These are phyloP conservation scores for Lichtheimia ornata DNA, from an alignment of 371 early-diverging fungal species.

Conservation along the genomic window DNA sequence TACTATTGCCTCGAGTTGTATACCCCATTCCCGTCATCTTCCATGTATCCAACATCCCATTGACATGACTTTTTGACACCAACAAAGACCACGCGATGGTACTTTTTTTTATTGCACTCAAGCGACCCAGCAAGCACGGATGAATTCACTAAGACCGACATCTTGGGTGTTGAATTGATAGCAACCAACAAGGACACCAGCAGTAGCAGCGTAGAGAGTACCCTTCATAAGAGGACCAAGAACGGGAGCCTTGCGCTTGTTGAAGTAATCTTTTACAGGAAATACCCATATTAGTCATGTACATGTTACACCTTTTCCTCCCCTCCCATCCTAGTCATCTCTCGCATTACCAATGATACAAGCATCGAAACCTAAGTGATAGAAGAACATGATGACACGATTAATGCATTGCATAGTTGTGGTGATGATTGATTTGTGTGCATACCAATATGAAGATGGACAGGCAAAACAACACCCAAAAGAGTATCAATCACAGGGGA, in stretches of 20 bases:
- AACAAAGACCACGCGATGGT: neutral
- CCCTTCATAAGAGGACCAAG: conserved; percentile 64
- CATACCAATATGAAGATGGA: conserved; percentile 88
- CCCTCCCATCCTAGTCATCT: neutral
- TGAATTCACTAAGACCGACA: conserved; percentile 88
- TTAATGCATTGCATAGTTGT: neutral
- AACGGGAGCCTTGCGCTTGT: conserved; percentile 65
- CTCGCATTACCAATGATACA: conserved; percentile 50
- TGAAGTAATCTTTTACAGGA: conserved; percentile 79
- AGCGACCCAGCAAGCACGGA: conserved; percentile 82
- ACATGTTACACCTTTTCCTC: neutral
- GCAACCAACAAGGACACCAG: conserved; percentile 79
- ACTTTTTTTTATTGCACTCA: conserved; percentile 28
- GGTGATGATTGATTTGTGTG: neutral
- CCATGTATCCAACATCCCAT: neutral
- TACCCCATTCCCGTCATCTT: neutral
- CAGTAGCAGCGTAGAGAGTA: conserved; percentile 70
- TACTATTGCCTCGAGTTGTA: neutral
- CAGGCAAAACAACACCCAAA: conserved; percentile 86
- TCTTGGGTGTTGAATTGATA: conserved; percentile 95
- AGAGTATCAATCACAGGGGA: conserved; percentile 85
- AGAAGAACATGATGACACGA: conserved; percentile 1
- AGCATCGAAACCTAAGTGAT: conserved; percentile 52
- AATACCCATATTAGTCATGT: neutral
- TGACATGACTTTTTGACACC: neutral